Base-by-base conservation (phyloP, 495 filamentous ascomycete genomes). In the Bryoglossum gracile region DNA sequence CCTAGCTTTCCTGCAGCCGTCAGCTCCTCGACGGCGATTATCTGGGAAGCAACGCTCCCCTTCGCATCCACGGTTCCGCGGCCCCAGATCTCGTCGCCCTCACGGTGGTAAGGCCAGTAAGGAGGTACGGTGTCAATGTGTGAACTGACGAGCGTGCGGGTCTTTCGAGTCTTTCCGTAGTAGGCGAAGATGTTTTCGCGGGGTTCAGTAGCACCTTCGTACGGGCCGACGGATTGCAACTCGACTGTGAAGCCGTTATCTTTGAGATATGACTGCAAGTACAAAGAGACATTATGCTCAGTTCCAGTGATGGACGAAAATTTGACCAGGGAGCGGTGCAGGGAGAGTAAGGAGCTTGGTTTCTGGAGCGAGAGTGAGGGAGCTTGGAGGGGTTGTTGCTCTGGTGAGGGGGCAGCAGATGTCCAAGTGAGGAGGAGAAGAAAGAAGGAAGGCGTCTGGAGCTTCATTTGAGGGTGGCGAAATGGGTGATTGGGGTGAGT, bases 51-150 rank as follows among this genome's bases (percentile, higher is more conserved):
- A 8, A 98, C 82, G 66, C 81, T 84, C 30, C 70, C 89, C 63
- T 98, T 98, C 49, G 86, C 91, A 62, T 98, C 91, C 51, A 94
- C 89, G 46, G 76, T 79, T 50, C 92, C 91, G 17, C 91, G 82
- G 22, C 91, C 91, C 28, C 73, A 72, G 19, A 89, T 79, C 32
- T 72, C 63, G 24, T 67, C 62, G 14, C 66, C 63, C 24, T 62
- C 58, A 52, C 72, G 62, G 39, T 54, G 48, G 63, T 86, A 86
- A 4, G 77, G 84, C 56, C 88, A 84, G 66, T 78, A 90, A 0
- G 83, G 83, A 5, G 83, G 83, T 1, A 83, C 81, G 4, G 75
- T 77, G 54, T 85, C 81, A 49, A 83, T 79, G 59, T 95, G 89
- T 47, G 78, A 84, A 13, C 83, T 77, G 3, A 95, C 66, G 17